A percentile compares a stretch with the other conserved stretches of the same genome.
Evolutionary conservation across 2,329 filamentous ascomycete species (phyloP).

Genomic region (Aotearoamyces nothofagi): DNA sequence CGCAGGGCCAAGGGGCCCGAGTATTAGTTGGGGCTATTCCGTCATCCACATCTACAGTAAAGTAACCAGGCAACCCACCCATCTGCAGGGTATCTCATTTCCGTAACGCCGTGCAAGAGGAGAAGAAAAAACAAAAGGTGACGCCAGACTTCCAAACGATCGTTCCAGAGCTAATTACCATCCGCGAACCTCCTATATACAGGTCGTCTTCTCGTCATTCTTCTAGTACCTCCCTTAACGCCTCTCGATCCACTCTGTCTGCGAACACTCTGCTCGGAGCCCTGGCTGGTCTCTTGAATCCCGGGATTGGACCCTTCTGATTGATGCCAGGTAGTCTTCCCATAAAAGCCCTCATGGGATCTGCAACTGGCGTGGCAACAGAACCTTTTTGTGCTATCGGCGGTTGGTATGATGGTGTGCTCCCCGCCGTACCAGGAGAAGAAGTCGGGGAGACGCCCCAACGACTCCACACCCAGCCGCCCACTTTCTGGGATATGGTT

Average conservation of each 20-base stretch:
- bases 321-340: constrained; percentile 59
- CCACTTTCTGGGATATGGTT: constrained; percentile 35
- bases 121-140: too few species aligned
- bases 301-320: constrained; percentile 58
- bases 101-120: too few species aligned
- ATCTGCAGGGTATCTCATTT: too few species aligned
- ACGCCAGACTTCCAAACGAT: too few species aligned
- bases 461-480: constrained; percentile 48
- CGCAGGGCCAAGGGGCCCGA: too few species aligned
- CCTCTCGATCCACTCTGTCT: constrained; percentile 15
- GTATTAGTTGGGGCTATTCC: too few species aligned
- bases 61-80: too few species aligned
- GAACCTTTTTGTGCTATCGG: constrained; percentile 7
- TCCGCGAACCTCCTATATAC: too few species aligned
- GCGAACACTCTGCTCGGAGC: constrained; percentile 16
- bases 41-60: too few species aligned
- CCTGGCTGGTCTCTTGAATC: constrained; percentile 37
- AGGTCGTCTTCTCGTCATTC: too few species aligned
- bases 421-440: constrained; percentile 8
- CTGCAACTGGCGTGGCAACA: constrained; percentile 20
- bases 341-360: constrained; percentile 19
- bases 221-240: constrained; percentile 16
- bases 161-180: too few species aligned
- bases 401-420: not conserved
- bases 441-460: constrained; percentile 40